Base-by-base conservation (phyloP, 495 filamentous ascomycete genomes). In the Aspergillus incahuasiensis region DNA sequence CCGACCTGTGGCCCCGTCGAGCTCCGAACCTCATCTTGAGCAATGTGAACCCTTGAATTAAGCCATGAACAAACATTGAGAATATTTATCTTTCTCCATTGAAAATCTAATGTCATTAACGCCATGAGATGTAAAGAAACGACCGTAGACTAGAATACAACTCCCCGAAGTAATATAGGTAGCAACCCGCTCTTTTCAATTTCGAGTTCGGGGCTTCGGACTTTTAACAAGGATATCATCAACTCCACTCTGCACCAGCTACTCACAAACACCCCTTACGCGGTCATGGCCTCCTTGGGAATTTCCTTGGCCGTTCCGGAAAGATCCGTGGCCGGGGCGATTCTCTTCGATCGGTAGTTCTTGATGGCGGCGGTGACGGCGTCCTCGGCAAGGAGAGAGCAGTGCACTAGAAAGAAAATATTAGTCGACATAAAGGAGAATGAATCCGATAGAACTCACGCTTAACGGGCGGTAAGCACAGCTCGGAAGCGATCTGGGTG, bases 311-410 rank as follows among this genome's bases (percentile, higher is more conserved):
- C 77, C 7, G 87, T 90, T 53, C 89, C 90, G 38, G 84, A 83
- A 0, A 96, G 82, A 64, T 90, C 80, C 6, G 91, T 92, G 13
- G 74, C 78, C n/a, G 83, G 83, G 35, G 86, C 82, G 54, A 90
- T 88, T 78, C 80, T 92, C 83, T 97, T 97, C 68, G 85, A 90
- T 79, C 96, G 91, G 79, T 97, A 97, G 72, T 98, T 92, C 51
- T 85, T 87, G 71, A 97, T 97, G 55, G 95, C 95, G n/a, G 90
- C 92, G 75, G 97, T 97, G 82, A 99, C 97, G 56, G 95, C 95
- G 69, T 99, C 92, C 76, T 99, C 95, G 22, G 95, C 95, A 55
- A 99, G 85, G 89, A 99, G 96, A 55, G 92, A 97, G 82, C 95
- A 99, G 74, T 99, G 95, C 25, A 97, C 50, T 54, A 19, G 16